A percentile compares a stretch with the other conserved stretches of the same genome.
phyloP scores from a whole-genome alignment of 2,329 filamentous ascomycete genomes.

The Metarhizium guizhouense region DNA sequence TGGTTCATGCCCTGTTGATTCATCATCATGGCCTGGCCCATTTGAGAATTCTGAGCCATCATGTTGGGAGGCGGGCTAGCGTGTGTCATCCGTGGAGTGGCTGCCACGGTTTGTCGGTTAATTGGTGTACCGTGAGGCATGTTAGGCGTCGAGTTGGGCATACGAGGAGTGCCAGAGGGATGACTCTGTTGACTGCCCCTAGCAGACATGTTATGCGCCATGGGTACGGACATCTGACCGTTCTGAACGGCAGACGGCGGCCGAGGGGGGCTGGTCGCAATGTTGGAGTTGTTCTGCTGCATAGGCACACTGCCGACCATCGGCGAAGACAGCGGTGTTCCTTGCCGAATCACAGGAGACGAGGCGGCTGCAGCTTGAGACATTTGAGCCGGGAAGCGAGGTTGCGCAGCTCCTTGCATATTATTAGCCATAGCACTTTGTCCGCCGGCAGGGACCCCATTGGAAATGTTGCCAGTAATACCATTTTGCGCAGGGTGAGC shows the following conservation, averaged over 20 bases:
- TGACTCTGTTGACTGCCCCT: conserved; percentile 60
- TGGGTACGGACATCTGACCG: conserved; percentile 47
- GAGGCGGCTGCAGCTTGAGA: conserved; percentile 52
- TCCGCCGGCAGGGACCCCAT: conserved; percentile 20
- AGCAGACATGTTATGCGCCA: conserved; percentile 54
- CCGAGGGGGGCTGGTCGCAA: conserved; percentile 58
- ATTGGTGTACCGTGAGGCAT: conserved; percentile 53
- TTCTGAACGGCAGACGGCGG: conserved; percentile 58
- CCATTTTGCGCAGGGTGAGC: conserved; percentile 28
- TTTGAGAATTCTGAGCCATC: conserved; percentile 49
- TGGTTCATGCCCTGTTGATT: conserved; percentile 34
- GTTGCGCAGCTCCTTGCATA: conserved; percentile 30
- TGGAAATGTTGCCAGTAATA: conserved; percentile 28
- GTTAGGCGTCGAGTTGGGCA: conserved; percentile 52
- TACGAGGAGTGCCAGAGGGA: conserved; percentile 51
- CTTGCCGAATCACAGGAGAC: conserved; percentile 58
- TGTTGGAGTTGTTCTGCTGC: conserved; percentile 57
- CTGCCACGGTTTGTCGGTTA: conserved; percentile 38
- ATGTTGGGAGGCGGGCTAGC: conserved; percentile 52
- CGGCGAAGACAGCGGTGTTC: conserved; percentile 57
- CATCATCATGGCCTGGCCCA: conserved; percentile 45
- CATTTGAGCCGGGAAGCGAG: conserved; percentile 45
- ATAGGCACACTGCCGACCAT: conserved; percentile 54
- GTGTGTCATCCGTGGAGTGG: conserved; percentile 55
- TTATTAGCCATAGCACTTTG: conserved; percentile 28